Base-by-base conservation (phyloP, 2,329 filamentous ascomycete genomes). In the Colletotrichum sp. region DNA sequence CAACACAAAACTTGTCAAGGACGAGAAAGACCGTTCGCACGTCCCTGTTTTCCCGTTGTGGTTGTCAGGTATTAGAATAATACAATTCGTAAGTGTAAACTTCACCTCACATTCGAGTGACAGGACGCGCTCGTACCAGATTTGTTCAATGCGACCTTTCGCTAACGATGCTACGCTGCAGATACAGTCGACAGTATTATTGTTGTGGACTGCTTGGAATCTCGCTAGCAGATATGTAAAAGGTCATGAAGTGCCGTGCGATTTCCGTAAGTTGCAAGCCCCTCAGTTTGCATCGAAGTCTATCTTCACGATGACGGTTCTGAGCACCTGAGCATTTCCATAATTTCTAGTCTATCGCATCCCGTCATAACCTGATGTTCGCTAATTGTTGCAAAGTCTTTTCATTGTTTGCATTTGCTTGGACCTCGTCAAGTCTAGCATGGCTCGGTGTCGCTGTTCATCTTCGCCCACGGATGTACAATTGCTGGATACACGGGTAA, bases 71-170 rank as follows among this genome's bases (percentile, higher is more conserved):
- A 52, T 52, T 13, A 52, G 44, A 7, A 52, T 52, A 13, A 52
- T 52, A 13, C 44, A 52, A 21, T 52, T 52, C 10, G 44, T 52
- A 21, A 21, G 44, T 52, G 6, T 21, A 1, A 13, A 52, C 6
- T 0, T 52, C 44, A 4, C n/a, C 12, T 21, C 44, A 52, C 12
- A 52, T 21, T 5, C 10, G n/a, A 15, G n/a, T 13, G 44, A 21
- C n/a, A 52, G 6, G 44, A 13, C 44, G 18, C 10, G 5, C 44
- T 49, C 4, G 18, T 49, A n/a, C 18, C 39, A 49, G 18, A 49
- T 49, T 0, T 10, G 5, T n/a, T 49, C 0, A 6, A n/a, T n/a
- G 39, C 10, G 39, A n/a, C 2, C 39, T 0, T 7, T 49, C 44
- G 44, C 44, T 52, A 52, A 52, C 4, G 10, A 2, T 49, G 44